Base-by-base conservation (phyloP, 2,329 filamentous ascomycete genomes). In the Phoma sp. region DNA sequence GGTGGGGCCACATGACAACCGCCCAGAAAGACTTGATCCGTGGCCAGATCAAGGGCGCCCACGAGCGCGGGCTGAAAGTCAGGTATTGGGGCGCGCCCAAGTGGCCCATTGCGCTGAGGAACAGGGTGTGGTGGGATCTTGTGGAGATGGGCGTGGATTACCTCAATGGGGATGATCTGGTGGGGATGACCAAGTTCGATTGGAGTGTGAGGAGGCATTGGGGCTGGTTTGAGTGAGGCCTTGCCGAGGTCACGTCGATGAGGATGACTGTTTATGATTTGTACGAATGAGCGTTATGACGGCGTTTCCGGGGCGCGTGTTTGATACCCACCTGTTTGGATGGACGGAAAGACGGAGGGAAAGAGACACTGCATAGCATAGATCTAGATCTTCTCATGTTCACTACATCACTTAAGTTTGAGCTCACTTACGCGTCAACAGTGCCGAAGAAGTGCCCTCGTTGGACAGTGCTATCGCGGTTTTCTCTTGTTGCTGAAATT, bases 91-190 rank as follows among this genome's bases (percentile, higher is more conserved):
- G 77, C 23, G 77, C 82, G 9, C 83, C 83, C 0, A 72, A 66
- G 47, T 86, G 83, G 83, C 84, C 84, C 1, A 69, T 79, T 4
- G 77, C 77, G 36, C 59, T 84, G 66, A 70, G 83, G 39, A 83
- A 85, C 62, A 76, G 79, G 45, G 68, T 86, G 13, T 86, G 83
- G 84, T 74, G 76, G 7, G 71, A 82, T 18, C 65, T 86, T 14
- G 77, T 81, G 9, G 70, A 77, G 27, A 82, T 85, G 65, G 82
- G 83, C 0, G 82, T 80, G 9, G 83, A 84, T 64, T 76, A 83
- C 37, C 62, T 86, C 46, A 86, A 85, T 62, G 83, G 82, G 1
- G 83, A 86, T 74, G 83, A 86, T 66, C 62, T 86, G 56, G 67
- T 67, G 41, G 78, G 71, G 2, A 83, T 82, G 38, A 77, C 78